A percentile compares a stretch with the other conserved stretches of the same genome.
Evolutionary conservation across 345 rosid genomes (phyloP).

Genomic region (Trapa incisa): DNA sequence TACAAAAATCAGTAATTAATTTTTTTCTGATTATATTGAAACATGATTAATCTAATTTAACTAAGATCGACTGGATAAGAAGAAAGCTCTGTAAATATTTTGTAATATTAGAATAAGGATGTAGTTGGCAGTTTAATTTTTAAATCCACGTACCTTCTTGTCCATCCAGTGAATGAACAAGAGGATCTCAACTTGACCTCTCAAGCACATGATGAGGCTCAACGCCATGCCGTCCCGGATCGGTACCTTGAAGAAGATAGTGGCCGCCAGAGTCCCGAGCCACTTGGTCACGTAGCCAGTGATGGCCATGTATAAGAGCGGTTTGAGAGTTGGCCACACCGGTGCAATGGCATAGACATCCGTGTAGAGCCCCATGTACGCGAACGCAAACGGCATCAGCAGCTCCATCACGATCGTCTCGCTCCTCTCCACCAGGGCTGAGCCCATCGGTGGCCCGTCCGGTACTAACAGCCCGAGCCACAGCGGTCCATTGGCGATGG

Average conservation of each 20-base stretch:
- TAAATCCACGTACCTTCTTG: conserved; percentile 24
- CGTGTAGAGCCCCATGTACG: conserved; percentile 35
- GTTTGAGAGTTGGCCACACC: conserved; percentile 33
- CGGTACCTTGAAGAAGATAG: conserved; percentile 28
- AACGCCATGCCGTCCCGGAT: conserved; percentile 40
- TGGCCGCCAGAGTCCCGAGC: conserved; percentile 13
- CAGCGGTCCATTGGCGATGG: conserved; percentile 44
- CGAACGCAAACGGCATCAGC: conserved; percentile 48
- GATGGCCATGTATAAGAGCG: conserved; percentile 25
- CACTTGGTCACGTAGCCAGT: conserved; percentile 33
- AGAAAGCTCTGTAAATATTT: no score
- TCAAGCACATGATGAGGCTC: conserved; percentile 44
- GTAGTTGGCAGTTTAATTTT: no score
- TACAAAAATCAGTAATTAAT: no score
- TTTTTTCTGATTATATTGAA: no score
- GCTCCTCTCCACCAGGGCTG: conserved; percentile 34
- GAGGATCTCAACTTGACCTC: conserved; percentile 56
- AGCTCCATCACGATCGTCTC: conserved; percentile 47
- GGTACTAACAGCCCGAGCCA: conserved; percentile 54
- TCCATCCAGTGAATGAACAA: conserved; percentile 50
- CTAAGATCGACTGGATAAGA: no score
- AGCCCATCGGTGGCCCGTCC: conserved; percentile 56
- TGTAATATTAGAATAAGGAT: no score
- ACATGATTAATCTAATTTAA: no score
- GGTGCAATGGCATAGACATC: conserved; percentile 27